These are phyloP conservation scores for Nepenthes alata DNA, from an alignment of 179 eudicot species.

Conservation along the genomic window DNA sequence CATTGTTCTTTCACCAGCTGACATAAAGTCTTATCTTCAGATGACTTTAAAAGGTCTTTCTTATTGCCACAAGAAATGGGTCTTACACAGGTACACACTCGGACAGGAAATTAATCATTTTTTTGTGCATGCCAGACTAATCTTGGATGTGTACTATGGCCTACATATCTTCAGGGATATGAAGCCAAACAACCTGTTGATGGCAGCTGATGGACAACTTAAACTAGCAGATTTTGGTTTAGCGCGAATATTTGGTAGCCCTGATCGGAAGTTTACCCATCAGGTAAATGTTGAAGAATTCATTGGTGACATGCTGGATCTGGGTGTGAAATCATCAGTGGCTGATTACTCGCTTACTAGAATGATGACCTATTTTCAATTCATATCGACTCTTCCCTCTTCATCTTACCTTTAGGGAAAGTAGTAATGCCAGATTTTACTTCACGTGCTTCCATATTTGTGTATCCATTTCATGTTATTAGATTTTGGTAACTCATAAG, in stretches of 20 bases:
- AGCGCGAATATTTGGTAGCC: slow-evolving; percentile 94
- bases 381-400: too few relatives aligned
- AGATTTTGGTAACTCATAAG: not conserved
- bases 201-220: slow-evolving; percentile 76
- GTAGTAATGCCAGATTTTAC: too few relatives aligned
- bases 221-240: slow-evolving; percentile 92
- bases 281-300: slow-evolving; percentile 38
- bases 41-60: slow-evolving; percentile 93
- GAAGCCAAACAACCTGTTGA: slow-evolving; percentile 90
- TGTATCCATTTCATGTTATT: not conserved
- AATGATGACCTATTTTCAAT: not conserved
- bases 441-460: not conserved
- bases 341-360: not conserved
- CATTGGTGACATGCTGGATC: not conserved
- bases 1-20: slow-evolving; percentile 85
- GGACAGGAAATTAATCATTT: too few relatives aligned
- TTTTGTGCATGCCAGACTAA: slow-evolving; percentile 5
- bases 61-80: slow-evolving; percentile 93
- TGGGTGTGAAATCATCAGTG: not conserved
- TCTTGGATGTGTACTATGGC: slow-evolving; percentile 5
- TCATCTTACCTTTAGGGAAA: too few relatives aligned
- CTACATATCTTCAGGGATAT: slow-evolving; percentile 50
- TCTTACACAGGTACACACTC: slow-evolving; percentile 61
- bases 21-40: slow-evolving; percentile 76
- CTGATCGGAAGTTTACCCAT: slow-evolving; percentile 81